Evolutionary conservation across 176 grass and related monocot species (phyloP), one percentile per base, ranked within the genome.

Genomic region (Aegilops umbellulata): DNA sequence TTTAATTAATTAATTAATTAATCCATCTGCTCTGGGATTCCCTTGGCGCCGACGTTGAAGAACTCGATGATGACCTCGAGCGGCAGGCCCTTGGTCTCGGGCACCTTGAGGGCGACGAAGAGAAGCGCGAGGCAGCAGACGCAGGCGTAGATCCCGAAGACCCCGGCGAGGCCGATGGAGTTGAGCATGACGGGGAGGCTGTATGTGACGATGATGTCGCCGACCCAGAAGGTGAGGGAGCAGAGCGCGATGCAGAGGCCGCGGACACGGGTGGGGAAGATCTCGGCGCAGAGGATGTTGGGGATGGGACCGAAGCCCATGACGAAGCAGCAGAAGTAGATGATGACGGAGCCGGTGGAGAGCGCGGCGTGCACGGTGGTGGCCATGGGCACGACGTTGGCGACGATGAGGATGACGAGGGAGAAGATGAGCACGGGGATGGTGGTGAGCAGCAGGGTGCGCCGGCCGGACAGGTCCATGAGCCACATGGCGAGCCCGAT

Each of bases 301-400:
- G 95, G 95, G 80, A 98, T 81, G 83, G 95, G 95, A 0, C 95
- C 93, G 3, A 98, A 98, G 0, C 95, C 95, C 95, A 98, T 98
- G 44, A 98, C 93, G 39, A 98, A 98, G 62, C 86, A 89, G 79
- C 95, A 98, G 70, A 98, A 87, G 84, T 95, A 98, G 27, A 94
- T 17, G 23, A 95, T 77, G 16, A 98, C 95, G 13, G 93, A 91
- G 0, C 29, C 36, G 9, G 93, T 98, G 27, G 93, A 95, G 24
- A 98, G 81, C 30, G 90, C 88, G 0, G 95, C 95, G 67, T 95
- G 93, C 13, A 70, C 74, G 2, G 84, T 82, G 0, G 85, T 53
- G 1, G 80, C 83, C 80, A 92, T 74, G 22, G 90, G 39, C 7
- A 94, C 60, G 0, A 91, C 4, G 74, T 90, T 95, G 13, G 91